Evolutionary conservation across 495 filamentous ascomycete genomes (phyloP).

Genomic region (Annulohypoxylon maeteangense): DNA sequence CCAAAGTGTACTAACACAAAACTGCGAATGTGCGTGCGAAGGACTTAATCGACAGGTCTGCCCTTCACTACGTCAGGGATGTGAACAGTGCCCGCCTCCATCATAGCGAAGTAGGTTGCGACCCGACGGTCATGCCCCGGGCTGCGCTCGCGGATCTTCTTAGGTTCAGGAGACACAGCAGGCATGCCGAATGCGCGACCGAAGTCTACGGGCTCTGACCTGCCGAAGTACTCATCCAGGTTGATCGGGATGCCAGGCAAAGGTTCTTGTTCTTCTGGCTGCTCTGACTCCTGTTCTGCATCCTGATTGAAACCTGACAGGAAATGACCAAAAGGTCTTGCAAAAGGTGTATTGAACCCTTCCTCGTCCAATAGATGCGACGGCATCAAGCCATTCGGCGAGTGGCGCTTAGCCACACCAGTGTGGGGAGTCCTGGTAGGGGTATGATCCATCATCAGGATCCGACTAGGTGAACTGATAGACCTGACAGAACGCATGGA

Average conservation of each 20-base stretch:
- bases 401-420: conserved; percentile 37
- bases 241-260: conserved; percentile 49
- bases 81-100: not conserved
- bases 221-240: conserved; percentile 48
- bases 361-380: conserved; percentile 46
- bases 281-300: conserved; percentile 48
- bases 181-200: conserved; percentile 55
- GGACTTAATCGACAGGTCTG: not conserved
- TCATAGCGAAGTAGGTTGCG: not conserved
- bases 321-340: conserved; percentile 67
- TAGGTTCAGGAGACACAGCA: conserved; percentile 58
- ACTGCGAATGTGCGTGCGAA: not conserved
- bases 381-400: conserved; percentile 52
- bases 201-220: conserved; percentile 53
- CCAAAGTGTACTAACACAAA: not conserved
- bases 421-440: conserved; percentile 57
- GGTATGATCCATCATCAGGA: conserved; percentile 52
- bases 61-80: not conserved
- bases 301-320: conserved; percentile 65
- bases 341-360: conserved; percentile 65
- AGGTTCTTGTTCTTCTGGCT: conserved; percentile 16
- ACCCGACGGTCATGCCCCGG: conserved; percentile 24
- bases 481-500: conserved; percentile 58
- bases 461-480: conserved; percentile 50
- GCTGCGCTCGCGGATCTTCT: conserved; percentile 22